Conservation (phyloP, 2,329 filamentous ascomycete species). For the Aureobasidium namibiae region DNA sequence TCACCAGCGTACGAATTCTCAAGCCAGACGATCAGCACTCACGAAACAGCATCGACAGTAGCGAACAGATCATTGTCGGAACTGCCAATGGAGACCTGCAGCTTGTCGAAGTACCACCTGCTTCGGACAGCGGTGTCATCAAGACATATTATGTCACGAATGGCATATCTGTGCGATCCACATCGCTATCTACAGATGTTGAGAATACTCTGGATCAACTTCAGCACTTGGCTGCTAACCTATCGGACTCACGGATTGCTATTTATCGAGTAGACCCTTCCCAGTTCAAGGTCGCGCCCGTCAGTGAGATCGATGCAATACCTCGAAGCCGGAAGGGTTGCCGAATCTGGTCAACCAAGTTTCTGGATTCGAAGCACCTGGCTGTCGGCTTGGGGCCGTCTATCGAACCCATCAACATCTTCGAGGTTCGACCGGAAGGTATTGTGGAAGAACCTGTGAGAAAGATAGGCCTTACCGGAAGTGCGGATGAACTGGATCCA, state of each 20-base stretch:
- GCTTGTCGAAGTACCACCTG: slow-evolving; percentile 21
- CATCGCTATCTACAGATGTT: slow-evolving; percentile 35
- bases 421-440: slow-evolving; percentile 40
- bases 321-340: slow-evolving; percentile 18
- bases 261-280: slow-evolving; percentile 23
- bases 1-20: slow-evolving; percentile 49
- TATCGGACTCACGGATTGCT: slow-evolving; percentile 36
- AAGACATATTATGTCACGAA: slow-evolving; percentile 38
- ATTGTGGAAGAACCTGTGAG: slow-evolving; percentile 32
- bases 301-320: slow-evolving; percentile 26
- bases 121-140: slow-evolving; percentile 18
- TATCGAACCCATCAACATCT: slow-evolving; percentile 40
- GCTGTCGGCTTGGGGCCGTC: slow-evolving; percentile 43
- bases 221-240: slow-evolving; percentile 43
- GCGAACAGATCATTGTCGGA: slow-evolving; percentile 43
- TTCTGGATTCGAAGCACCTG: slow-evolving; percentile 42
- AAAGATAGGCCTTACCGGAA: slow-evolving; percentile 29
- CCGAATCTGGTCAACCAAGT: slow-evolving; percentile 43
- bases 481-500: slow-evolving; percentile 1
- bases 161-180: slow-evolving; percentile 37
- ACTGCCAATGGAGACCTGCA: slow-evolving; percentile 48
- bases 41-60: slow-evolving; percentile 18
- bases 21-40: slow-evolving; percentile 27
- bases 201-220: slow-evolving; percentile 15
- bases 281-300: slow-evolving; percentile 26